Evolutionary conservation across 805 yeast species (phyloP).

Genomic region (Schwanniomyces vanrijiae): DNA sequence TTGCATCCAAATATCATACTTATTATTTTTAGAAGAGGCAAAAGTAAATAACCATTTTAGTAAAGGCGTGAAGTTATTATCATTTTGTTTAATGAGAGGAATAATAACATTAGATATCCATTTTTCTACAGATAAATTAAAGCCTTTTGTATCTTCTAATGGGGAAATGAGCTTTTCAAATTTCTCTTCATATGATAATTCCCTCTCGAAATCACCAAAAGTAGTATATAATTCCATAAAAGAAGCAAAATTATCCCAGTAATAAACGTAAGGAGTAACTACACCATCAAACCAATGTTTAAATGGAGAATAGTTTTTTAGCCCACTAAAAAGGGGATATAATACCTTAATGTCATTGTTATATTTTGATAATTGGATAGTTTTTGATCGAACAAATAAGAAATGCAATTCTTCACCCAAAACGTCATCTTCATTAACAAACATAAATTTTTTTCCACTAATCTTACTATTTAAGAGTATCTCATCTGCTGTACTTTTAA

Average conservation of each 20-base stretch:
- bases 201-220: conserved; percentile 14
- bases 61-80: conserved; percentile 23
- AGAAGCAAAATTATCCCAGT: conserved; percentile 24
- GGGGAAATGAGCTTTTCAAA: conserved; percentile 26
- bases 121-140: conserved; percentile 13
- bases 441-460: not conserved
- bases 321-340: conserved; percentile 10
- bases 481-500: not conserved
- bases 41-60: conserved; percentile 21
- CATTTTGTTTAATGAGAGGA: conserved; percentile 23
- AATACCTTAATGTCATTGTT: conserved; percentile 16
- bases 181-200: conserved; percentile 11
- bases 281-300: conserved; percentile 27
- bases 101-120: conserved; percentile 30
- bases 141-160: conserved; percentile 10
- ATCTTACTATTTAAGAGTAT: not conserved
- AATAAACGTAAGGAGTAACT: conserved; percentile 27
- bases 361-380: conserved; percentile 18
- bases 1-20: conserved; percentile 21
- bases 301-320: conserved; percentile 16
- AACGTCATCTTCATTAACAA: not conserved
- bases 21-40: conserved; percentile 6
- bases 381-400: conserved; percentile 19
- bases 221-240: conserved; percentile 5
- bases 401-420: conserved; percentile 9